phyloP scores from a whole-genome alignment of 2,329 filamentous ascomycete genomes.

The Fusarium denticulatum region DNA sequence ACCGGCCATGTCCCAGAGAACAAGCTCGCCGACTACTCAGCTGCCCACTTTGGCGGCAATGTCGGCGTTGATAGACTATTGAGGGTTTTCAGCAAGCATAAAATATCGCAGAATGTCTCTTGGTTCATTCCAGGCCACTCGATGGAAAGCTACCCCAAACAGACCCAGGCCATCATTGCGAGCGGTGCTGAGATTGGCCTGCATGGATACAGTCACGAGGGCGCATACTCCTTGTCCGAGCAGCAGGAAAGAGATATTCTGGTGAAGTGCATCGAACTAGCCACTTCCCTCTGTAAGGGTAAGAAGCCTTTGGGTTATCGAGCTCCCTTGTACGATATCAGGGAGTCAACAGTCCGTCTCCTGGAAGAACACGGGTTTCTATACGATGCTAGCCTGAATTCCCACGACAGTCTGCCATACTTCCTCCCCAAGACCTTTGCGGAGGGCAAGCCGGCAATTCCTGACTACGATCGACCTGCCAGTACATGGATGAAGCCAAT shows the following conservation, averaged over 20 bases:
- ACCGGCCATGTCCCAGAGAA: neutral
- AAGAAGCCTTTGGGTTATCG: neutral
- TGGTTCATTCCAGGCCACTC: neutral
- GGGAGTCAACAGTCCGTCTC: fast-evolving
- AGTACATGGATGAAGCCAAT: neutral
- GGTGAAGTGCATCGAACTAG: neutral
- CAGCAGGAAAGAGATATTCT: neutral
- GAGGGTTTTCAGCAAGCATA: neutral
- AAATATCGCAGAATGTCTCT: fast-evolving
- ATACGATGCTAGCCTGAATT: neutral
- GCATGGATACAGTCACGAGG: neutral
- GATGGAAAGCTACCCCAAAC: neutral
- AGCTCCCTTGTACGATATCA: neutral
- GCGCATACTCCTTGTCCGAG: neutral
- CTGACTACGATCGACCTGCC: neutral
- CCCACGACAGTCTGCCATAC: neutral
- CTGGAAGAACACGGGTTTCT: neutral
- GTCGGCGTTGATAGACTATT: neutral
- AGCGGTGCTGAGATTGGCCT: neutral
- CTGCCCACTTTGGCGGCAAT: neutral
- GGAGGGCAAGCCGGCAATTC: neutral
- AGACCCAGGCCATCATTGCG: neutral
- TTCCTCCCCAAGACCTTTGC: neutral
- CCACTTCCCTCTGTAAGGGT: fast-evolving
- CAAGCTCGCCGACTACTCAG: neutral